phyloP scores from a whole-genome alignment of 140 eudicot genomes.

The Flaveria floridana region DNA sequence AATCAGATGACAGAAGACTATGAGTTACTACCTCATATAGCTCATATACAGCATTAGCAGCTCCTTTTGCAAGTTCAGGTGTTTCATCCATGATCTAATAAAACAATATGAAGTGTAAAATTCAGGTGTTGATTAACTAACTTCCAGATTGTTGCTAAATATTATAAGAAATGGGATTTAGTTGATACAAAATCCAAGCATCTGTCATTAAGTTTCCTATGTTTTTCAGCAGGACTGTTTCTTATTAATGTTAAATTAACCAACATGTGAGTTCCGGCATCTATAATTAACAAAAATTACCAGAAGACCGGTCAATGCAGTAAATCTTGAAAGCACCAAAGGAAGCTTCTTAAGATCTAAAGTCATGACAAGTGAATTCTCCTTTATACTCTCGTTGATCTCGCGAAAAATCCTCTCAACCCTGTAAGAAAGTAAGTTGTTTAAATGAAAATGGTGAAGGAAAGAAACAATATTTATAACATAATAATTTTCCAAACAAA shows the following conservation, averaged over 20 bases:
- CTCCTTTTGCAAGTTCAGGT: constrained; percentile 85
- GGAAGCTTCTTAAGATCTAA: constrained; percentile 67
- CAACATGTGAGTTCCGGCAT: neutral
- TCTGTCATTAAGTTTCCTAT: constrained; percentile 17
- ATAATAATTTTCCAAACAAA: neutral
- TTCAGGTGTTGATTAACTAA: constrained; percentile 9
- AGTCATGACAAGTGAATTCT: constrained; percentile 74
- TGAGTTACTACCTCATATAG: constrained; percentile 87
- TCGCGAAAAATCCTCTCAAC: constrained; percentile 86
- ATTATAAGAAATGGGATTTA: neutral
- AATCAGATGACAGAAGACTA: constrained; percentile 66
- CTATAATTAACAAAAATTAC: constrained; percentile 39
- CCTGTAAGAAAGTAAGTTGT: constrained; percentile 48
- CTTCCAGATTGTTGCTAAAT: constrained; percentile 10
- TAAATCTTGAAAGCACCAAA: constrained; percentile 75
- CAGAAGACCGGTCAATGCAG: constrained; percentile 92
- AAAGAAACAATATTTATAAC: neutral
- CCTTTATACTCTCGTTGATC: constrained; percentile 65
- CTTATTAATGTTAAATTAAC: neutral
- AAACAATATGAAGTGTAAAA: neutral
- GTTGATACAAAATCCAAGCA: constrained; percentile 15
- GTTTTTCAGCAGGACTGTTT: constrained; percentile 14
- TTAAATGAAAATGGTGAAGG: neutral
- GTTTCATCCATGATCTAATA: constrained; percentile 68
- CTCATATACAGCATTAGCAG: constrained; percentile 81